Evolutionary conservation across 768 basidiomycete species (phyloP).

Genomic region (Rhizopogon roseolus): DNA sequence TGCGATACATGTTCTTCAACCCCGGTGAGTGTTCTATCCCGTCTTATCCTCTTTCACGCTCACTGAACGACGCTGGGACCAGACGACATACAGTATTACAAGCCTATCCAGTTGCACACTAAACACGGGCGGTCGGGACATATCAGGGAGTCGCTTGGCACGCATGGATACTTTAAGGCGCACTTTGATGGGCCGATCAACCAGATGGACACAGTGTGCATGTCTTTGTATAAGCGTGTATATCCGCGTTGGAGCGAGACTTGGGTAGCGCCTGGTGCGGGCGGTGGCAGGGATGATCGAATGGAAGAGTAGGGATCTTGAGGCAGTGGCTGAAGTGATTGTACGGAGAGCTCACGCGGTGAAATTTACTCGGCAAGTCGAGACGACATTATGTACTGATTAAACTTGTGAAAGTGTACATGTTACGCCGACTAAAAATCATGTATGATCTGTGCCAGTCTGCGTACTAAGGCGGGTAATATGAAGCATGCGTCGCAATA

Average conservation of each 20-base stretch:
- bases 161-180: slow-evolving; percentile 97
- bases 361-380: background rate
- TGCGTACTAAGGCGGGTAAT: background rate
- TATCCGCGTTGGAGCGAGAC: slow-evolving; percentile 81
- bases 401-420: background rate
- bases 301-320: slow-evolving; percentile 17
- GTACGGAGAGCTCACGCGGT: background rate
- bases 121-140: slow-evolving; percentile 90
- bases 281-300: slow-evolving; percentile 13
- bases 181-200: slow-evolving; percentile 89
- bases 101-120: slow-evolving; percentile 88
- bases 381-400: background rate
- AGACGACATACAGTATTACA: slow-evolving; percentile 91
- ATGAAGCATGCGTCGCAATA: background rate
- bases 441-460: background rate
- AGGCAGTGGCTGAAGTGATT: too few relatives aligned
- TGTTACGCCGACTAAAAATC: background rate
- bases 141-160: slow-evolving; percentile 88
- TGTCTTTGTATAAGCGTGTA: slow-evolving; percentile 92
- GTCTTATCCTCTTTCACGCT: background rate
- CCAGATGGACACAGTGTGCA: slow-evolving; percentile 96
- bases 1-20: slow-evolving; percentile 99
- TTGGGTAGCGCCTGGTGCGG: slow-evolving; percentile 31
- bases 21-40: slow-evolving; percentile 41
- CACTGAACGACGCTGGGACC: slow-evolving; percentile 4